Conservation (phyloP, 768 basidiomycete species). For the Ramaria rubella region DNA sequence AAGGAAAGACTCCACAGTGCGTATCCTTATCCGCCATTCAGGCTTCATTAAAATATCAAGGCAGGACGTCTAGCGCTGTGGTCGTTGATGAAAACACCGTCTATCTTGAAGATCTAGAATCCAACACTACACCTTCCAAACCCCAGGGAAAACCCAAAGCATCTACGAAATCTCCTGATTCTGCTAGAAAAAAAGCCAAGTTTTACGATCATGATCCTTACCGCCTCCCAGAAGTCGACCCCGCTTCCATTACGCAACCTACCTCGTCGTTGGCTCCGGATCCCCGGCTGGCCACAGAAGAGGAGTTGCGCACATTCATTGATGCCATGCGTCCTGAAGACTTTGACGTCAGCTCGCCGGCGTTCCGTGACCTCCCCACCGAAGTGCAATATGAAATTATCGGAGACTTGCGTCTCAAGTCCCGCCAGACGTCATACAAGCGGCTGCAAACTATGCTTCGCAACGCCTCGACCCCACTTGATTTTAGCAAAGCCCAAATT, state of each 20-base stretch:
- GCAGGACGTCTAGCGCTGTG: constrained; percentile 37
- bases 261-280: constrained; percentile 64
- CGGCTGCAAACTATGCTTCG: constrained; percentile 88
- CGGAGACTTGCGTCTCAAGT: constrained; percentile 90
- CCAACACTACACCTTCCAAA: constrained; percentile 39
- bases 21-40: no score
- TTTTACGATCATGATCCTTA: constrained; percentile 88
- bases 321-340: constrained; percentile 96
- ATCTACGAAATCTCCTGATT: constrained; percentile 28
- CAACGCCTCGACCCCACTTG: constrained; percentile 72
- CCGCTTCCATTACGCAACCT: constrained; percentile 58
- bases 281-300: constrained; percentile 92
- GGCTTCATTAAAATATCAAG: no score
- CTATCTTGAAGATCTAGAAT: constrained; percentile 82
- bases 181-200: constrained; percentile 52
- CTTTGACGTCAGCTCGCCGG: constrained; percentile 84
- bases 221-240: constrained; percentile 74
- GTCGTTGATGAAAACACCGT: constrained; percentile 66
- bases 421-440: constrained; percentile 87
- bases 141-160: constrained; percentile 23
- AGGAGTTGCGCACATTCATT: constrained; percentile 87
- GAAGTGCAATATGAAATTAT: constrained; percentile 98
- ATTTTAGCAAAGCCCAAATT: constrained; percentile 97
- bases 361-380: constrained; percentile 87
- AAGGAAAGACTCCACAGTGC: constrained; percentile 23